phyloP scores from a whole-genome alignment of 225 moss, liverwort and hornwort species.

The Takakia lepidozioides region DNA sequence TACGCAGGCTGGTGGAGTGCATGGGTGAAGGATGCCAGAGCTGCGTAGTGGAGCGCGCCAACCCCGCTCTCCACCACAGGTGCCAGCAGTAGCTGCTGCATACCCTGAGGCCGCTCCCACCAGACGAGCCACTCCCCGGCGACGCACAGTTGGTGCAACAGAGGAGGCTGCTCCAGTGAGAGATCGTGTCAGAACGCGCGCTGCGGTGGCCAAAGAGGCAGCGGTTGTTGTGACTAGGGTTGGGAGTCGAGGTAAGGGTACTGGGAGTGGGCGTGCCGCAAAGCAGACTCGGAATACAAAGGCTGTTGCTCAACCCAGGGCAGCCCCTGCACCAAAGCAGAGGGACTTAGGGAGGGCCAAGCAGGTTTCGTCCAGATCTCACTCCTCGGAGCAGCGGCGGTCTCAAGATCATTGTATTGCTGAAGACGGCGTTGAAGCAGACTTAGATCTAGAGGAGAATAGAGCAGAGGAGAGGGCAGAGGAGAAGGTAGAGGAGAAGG shows the following conservation, averaged over 20 bases:
- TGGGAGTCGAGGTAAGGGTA: constrained; percentile 47
- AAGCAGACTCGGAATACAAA: constrained; percentile 43
- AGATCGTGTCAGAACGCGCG: constrained; percentile 76
- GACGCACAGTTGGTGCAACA: constrained; percentile 32
- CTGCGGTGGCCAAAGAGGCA: constrained; percentile 91
- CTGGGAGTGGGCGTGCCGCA: constrained; percentile 25
- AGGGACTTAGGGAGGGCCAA: constrained; percentile 45
- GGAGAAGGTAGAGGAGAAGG: too few species aligned
- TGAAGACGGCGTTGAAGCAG: constrained; percentile 59
- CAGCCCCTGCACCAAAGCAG: constrained; percentile 15
- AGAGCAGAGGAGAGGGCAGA: constrained; percentile 53
- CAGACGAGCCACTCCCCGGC: constrained; percentile 52
- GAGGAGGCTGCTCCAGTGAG: constrained; percentile 30
- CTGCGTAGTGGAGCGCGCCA: constrained; percentile 99
- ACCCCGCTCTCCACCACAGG: constrained; percentile 78
- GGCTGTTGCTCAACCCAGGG: constrained; percentile 36
- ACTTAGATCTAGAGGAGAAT: constrained; percentile 71
- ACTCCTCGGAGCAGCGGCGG: constrained; percentile 38
- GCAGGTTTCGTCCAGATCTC: constrained; percentile 54
- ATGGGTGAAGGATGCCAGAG: constrained; percentile 99
- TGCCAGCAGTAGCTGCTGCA: constrained; percentile 47
- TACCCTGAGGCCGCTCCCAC: constrained; percentile 30
- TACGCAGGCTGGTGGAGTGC: constrained; percentile 57
- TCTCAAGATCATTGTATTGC: constrained; percentile 66
- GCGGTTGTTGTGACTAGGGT: constrained; percentile 67